Base-by-base conservation (phyloP, 2,329 filamentous ascomycete species). In the Zasmidium cellare region DNA sequence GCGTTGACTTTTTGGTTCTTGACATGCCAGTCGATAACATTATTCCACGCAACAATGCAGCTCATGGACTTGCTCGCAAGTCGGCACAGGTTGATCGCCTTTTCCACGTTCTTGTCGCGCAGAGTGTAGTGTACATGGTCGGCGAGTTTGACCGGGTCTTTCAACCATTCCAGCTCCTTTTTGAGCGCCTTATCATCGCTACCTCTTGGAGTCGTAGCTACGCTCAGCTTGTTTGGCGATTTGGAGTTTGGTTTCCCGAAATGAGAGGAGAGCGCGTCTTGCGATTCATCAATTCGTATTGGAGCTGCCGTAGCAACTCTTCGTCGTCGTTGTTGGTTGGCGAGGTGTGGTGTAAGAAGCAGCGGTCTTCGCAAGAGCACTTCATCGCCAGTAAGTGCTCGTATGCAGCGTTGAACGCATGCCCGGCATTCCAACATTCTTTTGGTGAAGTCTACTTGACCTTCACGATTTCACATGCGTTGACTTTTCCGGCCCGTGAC, bases 11-110 rank as follows among this genome's bases (percentile, higher is more conserved):
- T 81, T 45, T 84, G 79, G 22, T 85, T 78, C 45, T 81, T 75
- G 72, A 97, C 76, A 61, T 85, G 79, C 72, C 91, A 85, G 57
- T 87, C 83, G 56, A 99, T 87, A 46, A 96, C 75, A 69, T 90
- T 84, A 74, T 97, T 97, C 92, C 93, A 99, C 58, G 89, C 87
- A 57, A 96, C 92, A 3, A 84, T 79, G 62, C 88, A 86, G 57
- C 86, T 77, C 80, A 0, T 79, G 74, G 0, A 79, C 64, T 82
- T 85, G 72, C 87, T 91, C n/a, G 88, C 88, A 65, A 82, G 79
- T 57, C 88, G 85, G 38, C 88, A 84, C 58, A 96, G 72, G 19
- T 84, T 77, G 45, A 88, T 74, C 23, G 92, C 91, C 68, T 91
- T 86, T 2, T 86, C 83, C 38, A 82, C 82, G 28, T 86, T 79